Evolutionary conservation across 495 filamentous ascomycete genomes (phyloP).

Genomic region (Lasiosphaeria miniovina): DNA sequence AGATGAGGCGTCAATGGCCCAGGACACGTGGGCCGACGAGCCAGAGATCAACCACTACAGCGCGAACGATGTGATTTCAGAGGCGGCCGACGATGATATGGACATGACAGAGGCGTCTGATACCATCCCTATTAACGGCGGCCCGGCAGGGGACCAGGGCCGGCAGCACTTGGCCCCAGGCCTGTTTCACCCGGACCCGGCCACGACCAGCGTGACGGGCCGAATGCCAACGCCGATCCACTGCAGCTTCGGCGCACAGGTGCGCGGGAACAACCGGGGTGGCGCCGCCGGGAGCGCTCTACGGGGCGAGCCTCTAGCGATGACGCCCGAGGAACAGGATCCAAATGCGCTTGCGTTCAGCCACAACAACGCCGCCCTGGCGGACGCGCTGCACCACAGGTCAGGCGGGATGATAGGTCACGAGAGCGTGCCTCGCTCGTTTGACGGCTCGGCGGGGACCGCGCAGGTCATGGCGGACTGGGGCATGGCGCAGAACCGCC

Average conservation of each 20-base stretch:
- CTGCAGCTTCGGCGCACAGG: slow-evolving; percentile 45
- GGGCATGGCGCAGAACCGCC: slow-evolving; percentile 47
- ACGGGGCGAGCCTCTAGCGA: slow-evolving; percentile 28
- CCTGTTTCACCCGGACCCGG: slow-evolving; percentile 22
- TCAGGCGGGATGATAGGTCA: slow-evolving; percentile 23
- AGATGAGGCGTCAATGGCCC: slow-evolving; percentile 22
- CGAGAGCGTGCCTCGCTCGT: slow-evolving; percentile 33
- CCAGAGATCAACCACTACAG: slow-evolving; percentile 19
- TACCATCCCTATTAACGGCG: slow-evolving; percentile 12
- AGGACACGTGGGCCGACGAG: slow-evolving; percentile 26
- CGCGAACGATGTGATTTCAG: slow-evolving; percentile 18
- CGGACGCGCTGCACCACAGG: slow-evolving; percentile 4
- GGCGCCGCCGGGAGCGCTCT: slow-evolving; percentile 23
- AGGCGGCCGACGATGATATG: slow-evolving; percentile 48
- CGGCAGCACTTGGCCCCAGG: slow-evolving; percentile 33
- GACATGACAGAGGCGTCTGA: slow-evolving; percentile 47
- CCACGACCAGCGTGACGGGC: slow-evolving; percentile 30
- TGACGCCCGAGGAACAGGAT: slow-evolving; percentile 34
- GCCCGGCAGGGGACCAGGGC: slow-evolving; percentile 18
- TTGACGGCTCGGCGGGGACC: slow-evolving; percentile 33
- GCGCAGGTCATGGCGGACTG: slow-evolving; percentile 42
- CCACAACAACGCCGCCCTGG: neutral
- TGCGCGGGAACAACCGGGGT: slow-evolving; percentile 43
- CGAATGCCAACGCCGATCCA: slow-evolving; percentile 56
- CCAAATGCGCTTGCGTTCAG: slow-evolving; percentile 36